A percentile compares a stretch with the other conserved stretches of the same genome.
Evolutionary conservation across 805 yeast species (phyloP).

Genomic region (Scheffersomyces ergatensis): DNA sequence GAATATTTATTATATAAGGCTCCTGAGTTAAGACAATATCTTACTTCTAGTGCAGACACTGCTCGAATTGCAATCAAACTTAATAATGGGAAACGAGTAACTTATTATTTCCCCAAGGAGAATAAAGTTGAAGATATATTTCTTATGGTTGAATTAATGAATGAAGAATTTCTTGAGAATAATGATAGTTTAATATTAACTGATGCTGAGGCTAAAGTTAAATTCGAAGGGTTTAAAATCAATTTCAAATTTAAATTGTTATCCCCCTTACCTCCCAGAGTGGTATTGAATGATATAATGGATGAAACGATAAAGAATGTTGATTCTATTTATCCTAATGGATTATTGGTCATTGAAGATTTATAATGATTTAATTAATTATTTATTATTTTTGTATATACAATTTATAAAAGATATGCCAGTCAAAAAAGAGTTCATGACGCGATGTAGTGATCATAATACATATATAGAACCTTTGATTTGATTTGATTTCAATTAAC

Average conservation of each 20-base stretch:
- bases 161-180: conserved; percentile 40
- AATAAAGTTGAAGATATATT: conserved; percentile 28
- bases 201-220: conserved; percentile 18
- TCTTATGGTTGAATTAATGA: conserved; percentile 29
- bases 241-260: conserved; percentile 28
- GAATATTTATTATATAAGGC: conserved; percentile 33
- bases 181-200: conserved; percentile 14
- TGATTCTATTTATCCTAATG: conserved; percentile 46
- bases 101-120: conserved; percentile 28
- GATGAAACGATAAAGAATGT: conserved; percentile 56
- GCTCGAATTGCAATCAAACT: conserved; percentile 74
- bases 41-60: conserved; percentile 11
- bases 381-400: not conserved
- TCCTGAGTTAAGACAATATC: conserved; percentile 19
- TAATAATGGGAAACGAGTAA: conserved; percentile 58
- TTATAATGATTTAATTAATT: not conserved
- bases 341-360: conserved; percentile 60
- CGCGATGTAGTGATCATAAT: too few relatives aligned
- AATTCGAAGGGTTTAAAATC: conserved; percentile 21
- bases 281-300: conserved; percentile 31
- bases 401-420: not conserved
- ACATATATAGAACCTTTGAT: too few relatives aligned
- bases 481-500: too few relatives aligned
- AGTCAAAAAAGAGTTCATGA: too few relatives aligned
- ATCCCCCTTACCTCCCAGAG: conserved; percentile 40